Conservation (phyloP, 78 protist species). For the Isochrysis galbana region DNA sequence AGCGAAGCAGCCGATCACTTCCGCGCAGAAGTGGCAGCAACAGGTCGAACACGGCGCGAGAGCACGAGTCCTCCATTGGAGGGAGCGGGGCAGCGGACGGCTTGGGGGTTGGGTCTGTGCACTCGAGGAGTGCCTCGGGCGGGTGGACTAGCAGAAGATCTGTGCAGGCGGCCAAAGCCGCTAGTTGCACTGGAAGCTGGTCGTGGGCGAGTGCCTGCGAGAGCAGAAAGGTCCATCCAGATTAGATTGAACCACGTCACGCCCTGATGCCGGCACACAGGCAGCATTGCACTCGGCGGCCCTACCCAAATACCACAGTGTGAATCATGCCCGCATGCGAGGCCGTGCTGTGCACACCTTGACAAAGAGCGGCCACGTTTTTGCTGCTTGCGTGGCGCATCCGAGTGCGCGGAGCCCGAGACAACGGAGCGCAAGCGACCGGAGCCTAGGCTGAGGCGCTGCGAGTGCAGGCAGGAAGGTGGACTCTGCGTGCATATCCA, state of each 20-base stretch:
- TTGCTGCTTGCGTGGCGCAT: neutral
- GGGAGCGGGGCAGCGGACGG: neutral
- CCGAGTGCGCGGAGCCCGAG: neutral
- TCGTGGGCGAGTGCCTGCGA: neutral
- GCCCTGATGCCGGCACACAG: too few species aligned
- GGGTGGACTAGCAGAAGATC: neutral
- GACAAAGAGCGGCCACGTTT: neutral
- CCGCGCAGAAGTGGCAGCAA: neutral
- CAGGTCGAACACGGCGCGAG: neutral
- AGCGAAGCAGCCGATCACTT: neutral
- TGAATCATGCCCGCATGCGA: too few species aligned
- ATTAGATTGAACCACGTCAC: too few species aligned
- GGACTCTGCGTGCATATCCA: neutral
- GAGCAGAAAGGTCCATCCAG: too few species aligned
- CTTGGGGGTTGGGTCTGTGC: neutral
- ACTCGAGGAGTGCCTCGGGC: neutral
- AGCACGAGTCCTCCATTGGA: neutral
- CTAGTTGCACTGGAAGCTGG: neutral
- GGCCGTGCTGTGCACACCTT: too few species aligned
- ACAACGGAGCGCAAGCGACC: neutral
- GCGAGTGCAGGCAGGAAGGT: neutral
- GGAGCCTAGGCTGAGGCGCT: neutral
- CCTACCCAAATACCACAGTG: too few species aligned
- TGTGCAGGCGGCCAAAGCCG: neutral
- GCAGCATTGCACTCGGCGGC: too few species aligned